These are phyloP conservation scores for Cyamopsis tetragonoloba DNA, from an alignment of 306 rosid species.

Conservation along the genomic window DNA sequence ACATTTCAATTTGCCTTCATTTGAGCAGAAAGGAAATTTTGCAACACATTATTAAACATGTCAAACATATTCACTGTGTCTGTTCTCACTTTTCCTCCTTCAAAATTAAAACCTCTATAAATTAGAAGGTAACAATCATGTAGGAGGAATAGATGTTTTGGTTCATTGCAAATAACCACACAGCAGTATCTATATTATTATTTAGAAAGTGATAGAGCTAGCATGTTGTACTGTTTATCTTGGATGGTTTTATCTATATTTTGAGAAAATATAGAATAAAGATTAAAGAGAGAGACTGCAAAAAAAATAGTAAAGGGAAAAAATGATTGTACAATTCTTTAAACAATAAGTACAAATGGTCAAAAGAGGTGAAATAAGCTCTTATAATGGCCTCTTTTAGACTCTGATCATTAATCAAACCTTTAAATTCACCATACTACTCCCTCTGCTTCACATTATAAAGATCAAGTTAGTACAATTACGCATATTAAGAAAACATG, in stretches of 20 bases:
- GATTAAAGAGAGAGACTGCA: background rate
- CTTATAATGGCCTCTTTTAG: background rate
- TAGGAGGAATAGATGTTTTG: background rate
- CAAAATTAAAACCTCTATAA: background rate
- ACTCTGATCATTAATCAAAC: background rate
- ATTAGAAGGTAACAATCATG: background rate
- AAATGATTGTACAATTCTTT: background rate
- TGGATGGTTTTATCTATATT: background rate
- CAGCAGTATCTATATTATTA: background rate
- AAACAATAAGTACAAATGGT: background rate
- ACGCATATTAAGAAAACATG: too few relatives aligned
- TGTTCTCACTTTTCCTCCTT: background rate
- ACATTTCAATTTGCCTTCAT: background rate
- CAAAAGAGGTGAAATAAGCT: background rate
- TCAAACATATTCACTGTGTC: background rate
- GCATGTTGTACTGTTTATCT: background rate
- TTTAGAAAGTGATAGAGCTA: background rate
- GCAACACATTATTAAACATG: background rate
- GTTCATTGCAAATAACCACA: background rate
- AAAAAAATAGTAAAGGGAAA: background rate
- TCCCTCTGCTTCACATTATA: too few relatives aligned
- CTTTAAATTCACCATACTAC: background rate
- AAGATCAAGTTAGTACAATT: too few relatives aligned
- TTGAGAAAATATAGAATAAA: background rate
- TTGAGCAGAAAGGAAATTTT: background rate